Percentiles rank a stretch among this genome's conserved stretches.
Evolutionary conservation across 1,139 yeast species (phyloP).

Genomic region (Suhomyces choctaworum): DNA sequence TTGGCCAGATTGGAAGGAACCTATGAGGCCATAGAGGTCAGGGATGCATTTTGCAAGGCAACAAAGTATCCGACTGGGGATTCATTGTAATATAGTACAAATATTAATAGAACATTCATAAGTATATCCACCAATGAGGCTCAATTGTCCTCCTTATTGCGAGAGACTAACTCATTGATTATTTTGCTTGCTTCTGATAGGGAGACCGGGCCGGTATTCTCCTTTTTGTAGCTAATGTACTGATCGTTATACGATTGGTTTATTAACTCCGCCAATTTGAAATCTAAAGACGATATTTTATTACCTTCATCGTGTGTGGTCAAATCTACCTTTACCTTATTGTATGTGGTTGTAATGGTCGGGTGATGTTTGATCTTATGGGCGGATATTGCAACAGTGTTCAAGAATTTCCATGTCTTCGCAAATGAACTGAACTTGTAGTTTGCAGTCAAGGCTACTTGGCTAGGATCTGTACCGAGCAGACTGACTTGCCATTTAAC

Average conservation of each 20-base stretch:
- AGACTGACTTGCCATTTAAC: conserved; percentile 6
- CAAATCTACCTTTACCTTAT: conserved; percentile 54
- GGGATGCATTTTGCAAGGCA: conserved; percentile 77
- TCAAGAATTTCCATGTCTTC: conserved; percentile 65
- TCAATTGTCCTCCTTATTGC: conserved; percentile 5
- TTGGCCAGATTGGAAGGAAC: conserved; percentile 87
- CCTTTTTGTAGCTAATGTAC: neutral
- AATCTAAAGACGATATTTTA: conserved; percentile 57
- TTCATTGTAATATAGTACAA: conserved; percentile 10
- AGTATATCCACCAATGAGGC: neutral
- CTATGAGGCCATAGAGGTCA: conserved; percentile 85
- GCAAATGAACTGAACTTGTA: conserved; percentile 53
- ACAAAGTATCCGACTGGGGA: conserved; percentile 22
- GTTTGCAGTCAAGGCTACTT: conserved; percentile 21
- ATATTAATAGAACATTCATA: neutral
- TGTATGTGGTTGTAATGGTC: conserved; percentile 62
- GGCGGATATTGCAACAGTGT: conserved; percentile 59
- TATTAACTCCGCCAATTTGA: conserved; percentile 57
- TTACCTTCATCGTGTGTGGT: conserved; percentile 68
- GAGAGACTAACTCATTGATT: conserved; percentile 20
- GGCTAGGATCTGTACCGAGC: conserved; percentile 4
- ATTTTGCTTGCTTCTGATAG: conserved; percentile 22
- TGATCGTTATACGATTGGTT: conserved; percentile 25
- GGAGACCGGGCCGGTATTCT: conserved; percentile 11
- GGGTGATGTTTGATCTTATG: conserved; percentile 75